A percentile compares a stretch with the other conserved stretches of the same genome.
Evolutionary conservation across 441 rosid species (phyloP).

Genomic region (Pelargonium cotyledonis): DNA sequence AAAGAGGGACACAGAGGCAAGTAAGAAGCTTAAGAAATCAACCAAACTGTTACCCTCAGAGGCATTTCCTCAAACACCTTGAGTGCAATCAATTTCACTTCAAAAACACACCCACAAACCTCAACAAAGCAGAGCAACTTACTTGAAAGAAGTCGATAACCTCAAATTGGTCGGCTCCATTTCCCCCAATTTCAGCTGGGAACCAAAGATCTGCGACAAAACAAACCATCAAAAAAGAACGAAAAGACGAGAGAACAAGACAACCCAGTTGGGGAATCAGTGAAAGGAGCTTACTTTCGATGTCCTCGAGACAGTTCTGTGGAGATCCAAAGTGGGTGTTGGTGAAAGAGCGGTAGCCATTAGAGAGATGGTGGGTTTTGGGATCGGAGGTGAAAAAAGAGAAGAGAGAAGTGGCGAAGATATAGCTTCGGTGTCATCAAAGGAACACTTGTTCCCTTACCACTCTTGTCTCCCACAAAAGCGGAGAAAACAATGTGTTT

Average conservation of each 20-base stretch:
- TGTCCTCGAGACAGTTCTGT: neutral
- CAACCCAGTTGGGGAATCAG: neutral
- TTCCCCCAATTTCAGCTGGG: slow-evolving; percentile 27
- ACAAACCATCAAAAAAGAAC: slow-evolving; percentile 12
- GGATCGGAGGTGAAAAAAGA: neutral
- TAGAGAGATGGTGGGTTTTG: neutral
- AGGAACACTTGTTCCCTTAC: neutral
- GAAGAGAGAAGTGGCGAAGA: neutral
- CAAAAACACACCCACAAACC: neutral
- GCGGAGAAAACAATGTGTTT: neutral
- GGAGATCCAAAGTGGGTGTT: neutral
- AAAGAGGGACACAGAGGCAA: too few species aligned
- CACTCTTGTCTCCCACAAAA: neutral
- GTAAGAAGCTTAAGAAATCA: too few species aligned
- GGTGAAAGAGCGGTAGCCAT: slow-evolving; percentile 3
- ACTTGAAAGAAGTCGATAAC: slow-evolving; percentile 35
- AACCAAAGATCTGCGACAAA: slow-evolving; percentile 35
- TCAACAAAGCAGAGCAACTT: slow-evolving; percentile 14
- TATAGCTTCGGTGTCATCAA: slow-evolving; percentile 1
- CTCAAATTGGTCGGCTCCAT: slow-evolving; percentile 32
- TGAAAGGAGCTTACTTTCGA: neutral
- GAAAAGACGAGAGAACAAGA: neutral
- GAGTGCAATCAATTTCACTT: neutral
- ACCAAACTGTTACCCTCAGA: too few species aligned
- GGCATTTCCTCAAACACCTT: neutral